Conservation (phyloP, 257 asterid species). For the Capsicum baccatum region DNA sequence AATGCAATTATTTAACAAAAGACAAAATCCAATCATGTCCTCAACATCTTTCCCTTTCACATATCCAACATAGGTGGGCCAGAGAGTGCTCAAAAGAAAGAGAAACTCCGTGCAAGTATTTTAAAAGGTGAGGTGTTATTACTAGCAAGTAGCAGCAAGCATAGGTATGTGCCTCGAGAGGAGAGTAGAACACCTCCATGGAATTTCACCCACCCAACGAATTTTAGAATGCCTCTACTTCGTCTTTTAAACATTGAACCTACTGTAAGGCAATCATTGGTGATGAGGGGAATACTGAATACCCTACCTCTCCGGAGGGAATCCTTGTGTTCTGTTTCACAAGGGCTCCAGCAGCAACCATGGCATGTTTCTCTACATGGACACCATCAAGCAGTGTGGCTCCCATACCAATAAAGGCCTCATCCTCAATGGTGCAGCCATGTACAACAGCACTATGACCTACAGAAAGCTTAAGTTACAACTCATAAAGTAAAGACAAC, state of each 20-base stretch:
- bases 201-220: not conserved
- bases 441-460: slow-evolving; percentile 93
- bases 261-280: not conserved
- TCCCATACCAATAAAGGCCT: slow-evolving; percentile 91
- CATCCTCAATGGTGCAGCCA: slow-evolving; percentile 86
- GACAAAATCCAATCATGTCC: not conserved
- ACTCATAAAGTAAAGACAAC: not conserved
- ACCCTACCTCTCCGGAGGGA: slow-evolving; percentile 50
- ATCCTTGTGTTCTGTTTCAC: slow-evolving; percentile 76
- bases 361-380: slow-evolving; percentile 80
- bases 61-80: not conserved
- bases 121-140: not conserved
- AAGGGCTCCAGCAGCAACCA: slow-evolving; percentile 95
- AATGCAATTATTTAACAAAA: not conserved
- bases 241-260: not conserved
- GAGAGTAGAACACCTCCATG: not conserved
- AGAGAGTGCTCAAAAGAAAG: not conserved
- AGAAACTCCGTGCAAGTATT: not conserved
- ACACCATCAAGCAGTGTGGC: slow-evolving; percentile 91
- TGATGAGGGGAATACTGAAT: not conserved
- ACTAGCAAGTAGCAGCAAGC: not conserved
- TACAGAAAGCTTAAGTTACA: slow-evolving; percentile 36
- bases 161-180: slow-evolving; percentile 5
- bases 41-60: not conserved
- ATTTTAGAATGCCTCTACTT: not conserved